A percentile compares a stretch with the other conserved stretches of the same genome.
Conservation (phyloP, 2,329 filamentous ascomycete species). For the Dendryphion nanum region DNA sequence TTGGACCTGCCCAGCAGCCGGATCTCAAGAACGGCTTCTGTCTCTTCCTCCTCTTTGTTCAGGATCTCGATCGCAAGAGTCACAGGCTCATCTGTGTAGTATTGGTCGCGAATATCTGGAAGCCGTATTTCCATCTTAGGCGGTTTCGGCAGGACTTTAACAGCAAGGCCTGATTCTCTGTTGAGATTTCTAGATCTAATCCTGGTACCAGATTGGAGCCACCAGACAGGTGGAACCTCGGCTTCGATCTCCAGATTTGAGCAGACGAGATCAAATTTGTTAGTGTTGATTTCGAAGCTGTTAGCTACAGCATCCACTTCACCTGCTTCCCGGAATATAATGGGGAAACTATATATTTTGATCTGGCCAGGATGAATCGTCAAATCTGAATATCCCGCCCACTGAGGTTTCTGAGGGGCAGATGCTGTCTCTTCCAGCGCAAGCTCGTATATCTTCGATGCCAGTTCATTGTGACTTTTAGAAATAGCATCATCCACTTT, state of each 20-base stretch:
- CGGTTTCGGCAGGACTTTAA: slow-evolving; percentile 81
- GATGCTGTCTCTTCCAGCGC: slow-evolving; percentile 25
- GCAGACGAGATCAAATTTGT: slow-evolving; percentile 67
- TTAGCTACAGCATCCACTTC: slow-evolving; percentile 66
- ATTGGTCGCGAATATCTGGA: slow-evolving; percentile 63
- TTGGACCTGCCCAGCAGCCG: slow-evolving; percentile 61
- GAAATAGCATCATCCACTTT: slow-evolving; percentile 10
- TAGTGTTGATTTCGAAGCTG: slow-evolving; percentile 61
- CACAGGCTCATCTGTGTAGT: slow-evolving; percentile 82
- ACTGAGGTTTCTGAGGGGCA: slow-evolving; percentile 33
- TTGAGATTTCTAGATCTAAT: slow-evolving; percentile 29
- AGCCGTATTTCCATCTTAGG: slow-evolving; percentile 82
- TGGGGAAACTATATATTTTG: slow-evolving; percentile 68
- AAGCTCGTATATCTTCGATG: slow-evolving; percentile 20
- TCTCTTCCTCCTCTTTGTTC: slow-evolving; percentile 82
- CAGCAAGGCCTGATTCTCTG: slow-evolving; percentile 45
- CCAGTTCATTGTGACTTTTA: background rate
- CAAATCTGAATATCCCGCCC: slow-evolving; percentile 62
- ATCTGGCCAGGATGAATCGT: slow-evolving; percentile 65
- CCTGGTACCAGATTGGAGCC: slow-evolving; percentile 22
- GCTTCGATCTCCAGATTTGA: slow-evolving; percentile 49
- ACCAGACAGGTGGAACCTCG: slow-evolving; percentile 30
- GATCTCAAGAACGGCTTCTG: slow-evolving; percentile 68
- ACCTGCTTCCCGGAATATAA: slow-evolving; percentile 79
- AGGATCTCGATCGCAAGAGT: slow-evolving; percentile 66